These are phyloP conservation scores for Schoenoplectus triqueter DNA, from an alignment of 202 grass and related monocot species.

Conservation along the genomic window DNA sequence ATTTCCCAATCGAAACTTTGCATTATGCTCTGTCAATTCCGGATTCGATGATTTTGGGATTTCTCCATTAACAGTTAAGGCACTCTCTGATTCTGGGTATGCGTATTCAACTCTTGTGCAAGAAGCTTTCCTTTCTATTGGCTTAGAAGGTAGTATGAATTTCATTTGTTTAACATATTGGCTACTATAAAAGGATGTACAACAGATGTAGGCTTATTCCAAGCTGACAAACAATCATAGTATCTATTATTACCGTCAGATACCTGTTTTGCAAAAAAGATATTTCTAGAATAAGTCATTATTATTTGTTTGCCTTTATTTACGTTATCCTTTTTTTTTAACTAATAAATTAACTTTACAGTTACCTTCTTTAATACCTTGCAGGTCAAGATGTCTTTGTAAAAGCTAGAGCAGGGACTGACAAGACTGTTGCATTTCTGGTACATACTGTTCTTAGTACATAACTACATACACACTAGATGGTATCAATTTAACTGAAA, in stretches of 20 bases:
- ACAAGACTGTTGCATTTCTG: slow-evolving; percentile 95
- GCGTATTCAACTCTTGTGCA: slow-evolving; percentile 76
- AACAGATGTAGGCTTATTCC: neutral
- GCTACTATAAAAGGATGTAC: neutral
- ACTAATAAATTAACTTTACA: slow-evolving; percentile 6
- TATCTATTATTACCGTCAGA: slow-evolving; percentile 27
- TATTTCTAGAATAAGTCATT: neutral
- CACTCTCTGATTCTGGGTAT: slow-evolving; percentile 84
- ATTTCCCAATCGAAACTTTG: neutral
- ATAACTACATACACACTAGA: neutral
- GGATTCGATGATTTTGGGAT: slow-evolving; percentile 89
- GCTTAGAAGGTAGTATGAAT: slow-evolving; percentile 69
- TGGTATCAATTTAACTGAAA: neutral
- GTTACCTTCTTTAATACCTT: slow-evolving; percentile 13
- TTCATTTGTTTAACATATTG: neutral
- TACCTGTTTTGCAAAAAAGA: neutral
- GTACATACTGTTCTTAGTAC: slow-evolving; percentile 44
- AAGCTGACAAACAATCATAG: neutral
- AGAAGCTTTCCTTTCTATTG: slow-evolving; percentile 80
- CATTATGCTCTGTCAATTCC: slow-evolving; percentile 29
- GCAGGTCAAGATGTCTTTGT: slow-evolving; percentile 94
- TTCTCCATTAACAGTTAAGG: slow-evolving; percentile 80
- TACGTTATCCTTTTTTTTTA: neutral
- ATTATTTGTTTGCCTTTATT: neutral
- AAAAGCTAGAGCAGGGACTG: slow-evolving; percentile 93